phyloP scores from a whole-genome alignment of 352 stramenopile species.

The Pythium aristosporum region DNA sequence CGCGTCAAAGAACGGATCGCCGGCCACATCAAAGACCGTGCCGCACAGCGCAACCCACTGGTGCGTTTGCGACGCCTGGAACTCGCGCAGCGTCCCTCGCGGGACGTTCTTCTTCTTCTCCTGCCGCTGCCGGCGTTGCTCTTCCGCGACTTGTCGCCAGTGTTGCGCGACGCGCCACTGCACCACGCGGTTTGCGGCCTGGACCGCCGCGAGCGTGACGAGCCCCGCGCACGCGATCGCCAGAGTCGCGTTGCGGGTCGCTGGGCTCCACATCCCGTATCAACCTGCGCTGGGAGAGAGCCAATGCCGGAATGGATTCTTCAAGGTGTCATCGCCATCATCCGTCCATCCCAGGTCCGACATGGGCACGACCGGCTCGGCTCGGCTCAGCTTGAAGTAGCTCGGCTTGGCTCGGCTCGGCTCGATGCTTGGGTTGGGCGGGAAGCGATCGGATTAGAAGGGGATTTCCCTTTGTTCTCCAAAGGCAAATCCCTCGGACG shows the following conservation, averaged over 20 bases:
- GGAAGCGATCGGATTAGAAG: conserved; percentile 13
- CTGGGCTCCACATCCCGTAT: conserved; percentile 18
- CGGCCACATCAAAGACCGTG: conserved; percentile 48
- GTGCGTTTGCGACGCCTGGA: conserved; percentile 17
- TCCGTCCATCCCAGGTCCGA: background rate
- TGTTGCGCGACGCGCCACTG: conserved; percentile 14
- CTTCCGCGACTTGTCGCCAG: background rate
- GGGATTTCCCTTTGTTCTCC: conserved; percentile 3
- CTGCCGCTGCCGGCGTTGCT: background rate
- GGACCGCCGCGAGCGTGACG: conserved; percentile 5
- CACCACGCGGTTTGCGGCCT: conserved; percentile 6
- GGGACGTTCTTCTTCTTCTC: background rate
- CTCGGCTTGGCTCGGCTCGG: conserved; percentile 7
- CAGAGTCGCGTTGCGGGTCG: conserved; percentile 14
- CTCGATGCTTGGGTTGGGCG: background rate
- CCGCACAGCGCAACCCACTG: conserved; percentile 57
- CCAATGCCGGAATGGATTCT: background rate
- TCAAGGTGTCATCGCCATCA: conserved; percentile 6
- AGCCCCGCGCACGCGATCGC: conserved; percentile 9
- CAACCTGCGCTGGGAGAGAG: too few relatives aligned
- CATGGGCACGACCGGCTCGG: background rate
- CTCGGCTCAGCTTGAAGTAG: background rate
- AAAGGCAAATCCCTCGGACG: background rate
- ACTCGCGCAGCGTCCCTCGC: conserved; percentile 22
- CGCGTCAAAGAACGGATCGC: conserved; percentile 51